These are phyloP conservation scores for Paramyrothecium roridum DNA, from an alignment of 2,329 filamentous ascomycete genomes.

Conservation along the genomic window DNA sequence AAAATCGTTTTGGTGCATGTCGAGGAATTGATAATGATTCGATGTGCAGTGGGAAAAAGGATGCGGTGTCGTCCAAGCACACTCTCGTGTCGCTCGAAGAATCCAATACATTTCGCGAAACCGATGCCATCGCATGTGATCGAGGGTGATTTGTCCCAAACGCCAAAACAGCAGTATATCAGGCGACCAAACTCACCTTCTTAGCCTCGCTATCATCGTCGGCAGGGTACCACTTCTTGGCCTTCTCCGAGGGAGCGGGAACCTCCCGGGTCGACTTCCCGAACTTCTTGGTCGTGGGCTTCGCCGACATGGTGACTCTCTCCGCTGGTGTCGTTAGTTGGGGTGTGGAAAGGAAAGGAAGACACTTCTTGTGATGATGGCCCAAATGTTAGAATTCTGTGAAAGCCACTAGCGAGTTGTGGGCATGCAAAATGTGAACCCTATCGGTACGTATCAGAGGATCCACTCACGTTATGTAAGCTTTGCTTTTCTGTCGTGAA, in stretches of 20 bases:
- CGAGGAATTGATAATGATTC: constrained; percentile 4
- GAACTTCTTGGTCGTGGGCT: constrained; percentile 89
- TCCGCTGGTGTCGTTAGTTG: constrained; percentile 38
- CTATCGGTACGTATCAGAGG: constrained; percentile 20
- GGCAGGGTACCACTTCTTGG: constrained; percentile 98
- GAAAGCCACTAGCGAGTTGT: constrained; percentile 39
- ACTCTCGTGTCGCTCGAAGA: too few species aligned
- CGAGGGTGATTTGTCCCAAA: constrained; percentile 10
- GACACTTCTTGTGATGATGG: constrained; percentile 32
- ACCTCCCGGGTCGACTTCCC: constrained; percentile 93
- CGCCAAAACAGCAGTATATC: neutral
- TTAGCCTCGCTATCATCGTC: constrained; percentile 85
- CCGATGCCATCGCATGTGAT: constrained; percentile 1
- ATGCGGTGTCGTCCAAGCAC: too few species aligned
- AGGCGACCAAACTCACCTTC: constrained; percentile 71
- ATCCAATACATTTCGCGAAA: too few species aligned
- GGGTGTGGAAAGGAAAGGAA: constrained; percentile 31
- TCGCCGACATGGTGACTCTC: constrained; percentile 67
- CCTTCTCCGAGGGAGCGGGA: constrained; percentile 84
- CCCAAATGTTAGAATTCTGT: constrained; percentile 39
- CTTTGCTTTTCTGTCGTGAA: constrained; percentile 6
- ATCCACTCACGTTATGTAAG: constrained; percentile 25
- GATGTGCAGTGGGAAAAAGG: constrained; percentile 1
- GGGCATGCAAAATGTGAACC: constrained; percentile 42
- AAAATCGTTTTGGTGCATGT: neutral